These are phyloP conservation scores for Viola odorata DNA, from an alignment of 345 rosid species.

Conservation along the genomic window DNA sequence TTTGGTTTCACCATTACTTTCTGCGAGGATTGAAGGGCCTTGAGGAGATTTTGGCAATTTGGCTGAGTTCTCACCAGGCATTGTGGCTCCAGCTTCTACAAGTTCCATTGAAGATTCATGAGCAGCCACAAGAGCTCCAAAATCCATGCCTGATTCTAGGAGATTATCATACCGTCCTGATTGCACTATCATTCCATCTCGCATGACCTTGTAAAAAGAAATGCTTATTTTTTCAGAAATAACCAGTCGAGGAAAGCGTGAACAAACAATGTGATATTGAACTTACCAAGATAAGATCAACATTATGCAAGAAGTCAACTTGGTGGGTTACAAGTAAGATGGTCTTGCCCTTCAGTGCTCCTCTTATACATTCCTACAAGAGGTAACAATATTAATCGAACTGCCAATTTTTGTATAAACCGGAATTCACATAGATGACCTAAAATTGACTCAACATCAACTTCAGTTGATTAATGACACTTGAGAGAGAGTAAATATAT, in stretches of 20 bases:
- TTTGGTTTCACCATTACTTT: constrained; percentile 46
- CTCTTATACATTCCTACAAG: constrained; percentile 78
- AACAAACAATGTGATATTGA: background rate
- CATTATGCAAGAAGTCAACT: constrained; percentile 89
- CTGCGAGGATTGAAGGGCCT: constrained; percentile 30
- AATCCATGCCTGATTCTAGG: constrained; percentile 56
- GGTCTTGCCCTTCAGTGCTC: constrained; percentile 79
- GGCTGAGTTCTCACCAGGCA: constrained; percentile 32
- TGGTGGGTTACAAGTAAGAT: constrained; percentile 88
- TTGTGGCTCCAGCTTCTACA: constrained; percentile 49
- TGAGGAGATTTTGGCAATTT: constrained; percentile 29
- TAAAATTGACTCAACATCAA: too few species aligned
- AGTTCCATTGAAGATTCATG: constrained; percentile 84
- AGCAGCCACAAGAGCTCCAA: constrained; percentile 73
- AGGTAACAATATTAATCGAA: constrained; percentile 5
- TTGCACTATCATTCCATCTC: constrained; percentile 80
- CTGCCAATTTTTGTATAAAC: background rate
- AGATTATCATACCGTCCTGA: constrained; percentile 72
- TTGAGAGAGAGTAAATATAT: constrained; percentile 1
- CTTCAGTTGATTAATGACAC: background rate
- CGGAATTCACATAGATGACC: background rate
- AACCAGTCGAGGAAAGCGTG: background rate
- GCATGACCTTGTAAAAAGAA: constrained; percentile 59
- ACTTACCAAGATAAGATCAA: constrained; percentile 70
- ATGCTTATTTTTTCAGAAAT: background rate